A percentile compares a stretch with the other conserved stretches of the same genome.
Evolutionary conservation across 2,329 filamentous ascomycete genomes (phyloP).

Genomic region (Alternaria gansuensis): DNA sequence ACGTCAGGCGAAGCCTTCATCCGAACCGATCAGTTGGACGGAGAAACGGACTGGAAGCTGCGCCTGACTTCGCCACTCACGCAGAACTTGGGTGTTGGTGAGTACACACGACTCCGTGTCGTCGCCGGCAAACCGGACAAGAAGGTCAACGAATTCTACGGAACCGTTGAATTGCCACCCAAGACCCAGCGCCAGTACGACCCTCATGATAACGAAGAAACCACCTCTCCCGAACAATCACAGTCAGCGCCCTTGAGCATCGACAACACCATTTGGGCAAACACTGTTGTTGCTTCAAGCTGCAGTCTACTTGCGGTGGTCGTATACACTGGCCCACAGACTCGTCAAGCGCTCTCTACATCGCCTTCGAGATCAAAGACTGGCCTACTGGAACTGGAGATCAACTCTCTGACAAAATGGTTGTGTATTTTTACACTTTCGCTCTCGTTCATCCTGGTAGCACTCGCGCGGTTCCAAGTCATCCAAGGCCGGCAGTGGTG

Average conservation of each 20-base stretch:
- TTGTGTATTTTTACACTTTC: slow-evolving; percentile 87
- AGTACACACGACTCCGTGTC: slow-evolving; percentile 73
- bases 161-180: slow-evolving; percentile 80
- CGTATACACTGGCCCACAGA: slow-evolving; percentile 93
- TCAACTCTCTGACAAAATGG: slow-evolving; percentile 97
- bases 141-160: slow-evolving; percentile 93
- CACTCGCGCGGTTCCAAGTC: slow-evolving; percentile 79
- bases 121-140: slow-evolving; percentile 90
- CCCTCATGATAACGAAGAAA: slow-evolving; percentile 46
- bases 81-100: slow-evolving; percentile 75
- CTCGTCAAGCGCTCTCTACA: slow-evolving; percentile 90
- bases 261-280: slow-evolving; percentile 98
- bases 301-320: slow-evolving; percentile 88
- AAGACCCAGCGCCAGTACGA: slow-evolving; percentile 61
- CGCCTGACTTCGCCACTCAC: slow-evolving; percentile 86
- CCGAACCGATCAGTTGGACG: slow-evolving; percentile 94
- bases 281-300: slow-evolving; percentile 94
- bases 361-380: slow-evolving; percentile 92
- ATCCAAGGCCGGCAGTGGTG: slow-evolving; percentile 81
- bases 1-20: slow-evolving; percentile 92
- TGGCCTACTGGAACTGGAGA: slow-evolving; percentile 91
- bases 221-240: slow-evolving; percentile 23
- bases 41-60: slow-evolving; percentile 98
- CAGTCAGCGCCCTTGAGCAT: slow-evolving; percentile 82
- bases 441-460: slow-evolving; percentile 87